These are phyloP conservation scores for Lactarius trivialis DNA, from an alignment of 768 basidiomycete species.

Conservation along the genomic window DNA sequence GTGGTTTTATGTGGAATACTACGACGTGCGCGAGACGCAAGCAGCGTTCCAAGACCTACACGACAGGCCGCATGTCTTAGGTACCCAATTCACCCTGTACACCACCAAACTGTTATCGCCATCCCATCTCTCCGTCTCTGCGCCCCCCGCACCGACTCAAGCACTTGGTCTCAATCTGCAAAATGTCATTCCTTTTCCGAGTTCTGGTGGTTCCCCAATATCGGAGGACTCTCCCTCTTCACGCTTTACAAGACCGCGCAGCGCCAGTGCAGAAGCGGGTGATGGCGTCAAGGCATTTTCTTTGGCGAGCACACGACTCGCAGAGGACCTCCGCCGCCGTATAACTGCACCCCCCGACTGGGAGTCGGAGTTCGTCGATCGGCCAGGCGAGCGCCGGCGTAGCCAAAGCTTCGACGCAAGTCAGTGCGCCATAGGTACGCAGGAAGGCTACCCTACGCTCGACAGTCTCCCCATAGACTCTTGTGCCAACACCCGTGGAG, in stretches of 20 bases:
- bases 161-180: not conserved
- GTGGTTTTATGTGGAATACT: constrained; percentile 59
- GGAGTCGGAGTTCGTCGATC: constrained; percentile 14
- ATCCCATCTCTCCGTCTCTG: not conserved
- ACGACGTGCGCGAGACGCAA: constrained; percentile 54
- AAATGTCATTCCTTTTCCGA: constrained; percentile 20
- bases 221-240: not conserved
- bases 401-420: constrained; percentile 21
- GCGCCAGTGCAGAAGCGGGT: constrained; percentile 23
- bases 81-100: constrained; percentile 19
- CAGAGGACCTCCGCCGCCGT: constrained; percentile 20
- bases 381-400: constrained; percentile 20
- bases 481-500: not conserved
- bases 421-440: constrained; percentile 4
- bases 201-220: constrained; percentile 1
- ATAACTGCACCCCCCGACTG: constrained; percentile 15
- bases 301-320: constrained; percentile 16
- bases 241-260: constrained; percentile 19
- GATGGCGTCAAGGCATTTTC: constrained; percentile 24
- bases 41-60: constrained; percentile 47
- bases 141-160: constrained; percentile 4
- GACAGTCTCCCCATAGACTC: not conserved
- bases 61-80: constrained; percentile 26
- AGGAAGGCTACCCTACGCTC: not conserved
- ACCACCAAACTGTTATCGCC: constrained; percentile 13